Evolutionary conservation across 257 asterid species (phyloP).

Genomic region (Gentiana straminea): DNA sequence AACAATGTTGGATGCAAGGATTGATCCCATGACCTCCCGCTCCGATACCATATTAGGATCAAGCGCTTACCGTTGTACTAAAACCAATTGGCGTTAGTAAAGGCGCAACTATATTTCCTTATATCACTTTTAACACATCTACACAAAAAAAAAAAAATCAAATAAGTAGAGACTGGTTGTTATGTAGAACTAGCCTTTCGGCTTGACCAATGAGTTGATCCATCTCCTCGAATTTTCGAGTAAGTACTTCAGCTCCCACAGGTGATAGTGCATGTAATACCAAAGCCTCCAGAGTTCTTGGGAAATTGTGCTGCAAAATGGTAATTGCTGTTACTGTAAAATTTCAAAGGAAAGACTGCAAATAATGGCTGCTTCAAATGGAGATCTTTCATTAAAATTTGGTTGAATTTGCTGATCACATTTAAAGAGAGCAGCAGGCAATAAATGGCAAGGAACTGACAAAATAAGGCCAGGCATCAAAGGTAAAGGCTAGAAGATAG

Average conservation of each 20-base stretch:
- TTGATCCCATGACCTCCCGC: too few relatives aligned
- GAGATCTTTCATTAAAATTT: conserved; percentile 6
- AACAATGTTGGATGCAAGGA: too few relatives aligned
- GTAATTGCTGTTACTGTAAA: conserved; percentile 11
- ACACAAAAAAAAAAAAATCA: background rate
- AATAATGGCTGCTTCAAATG: conserved; percentile 6
- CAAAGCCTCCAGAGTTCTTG: conserved; percentile 88
- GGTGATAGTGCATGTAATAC: conserved; percentile 76
- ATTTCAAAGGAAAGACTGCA: conserved; percentile 5
- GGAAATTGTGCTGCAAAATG: conserved; percentile 71
- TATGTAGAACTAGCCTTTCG: conserved; percentile 20
- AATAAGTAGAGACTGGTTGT: background rate
- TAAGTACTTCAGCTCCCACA: conserved; percentile 73
- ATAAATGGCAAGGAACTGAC: background rate
- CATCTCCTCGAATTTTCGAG: conserved; percentile 86
- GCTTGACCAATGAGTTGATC: conserved; percentile 54
- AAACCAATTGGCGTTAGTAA: too few relatives aligned
- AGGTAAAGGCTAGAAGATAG: too few relatives aligned
- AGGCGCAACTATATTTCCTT: too few relatives aligned
- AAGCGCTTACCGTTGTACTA: too few relatives aligned
- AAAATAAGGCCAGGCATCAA: background rate
- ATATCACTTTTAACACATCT: too few relatives aligned
- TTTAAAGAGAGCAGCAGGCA: background rate
- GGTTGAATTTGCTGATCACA: conserved; percentile 5
- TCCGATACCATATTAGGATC: too few relatives aligned